A percentile compares a stretch with the other conserved stretches of the same genome.
phyloP scores from a whole-genome alignment of 2,329 filamentous ascomycete species.

The Juglanconis sp. region DNA sequence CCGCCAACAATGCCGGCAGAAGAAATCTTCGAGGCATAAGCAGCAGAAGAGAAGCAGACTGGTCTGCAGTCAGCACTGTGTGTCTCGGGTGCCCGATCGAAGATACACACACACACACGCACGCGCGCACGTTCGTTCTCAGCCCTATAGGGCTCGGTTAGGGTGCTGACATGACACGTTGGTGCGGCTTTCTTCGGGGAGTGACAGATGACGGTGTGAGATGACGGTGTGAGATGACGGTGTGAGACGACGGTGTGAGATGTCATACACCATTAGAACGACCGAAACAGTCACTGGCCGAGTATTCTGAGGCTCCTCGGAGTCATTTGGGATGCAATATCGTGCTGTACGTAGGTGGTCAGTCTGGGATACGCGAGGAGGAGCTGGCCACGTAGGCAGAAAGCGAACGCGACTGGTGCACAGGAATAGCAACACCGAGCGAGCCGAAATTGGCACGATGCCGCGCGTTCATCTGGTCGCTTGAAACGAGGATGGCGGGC shows the following conservation, averaged over 20 bases:
- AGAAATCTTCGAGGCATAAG: too few relatives aligned
- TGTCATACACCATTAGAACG: too few relatives aligned
- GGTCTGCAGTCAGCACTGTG: background rate
- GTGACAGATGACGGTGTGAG: background rate
- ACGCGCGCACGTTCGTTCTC: background rate
- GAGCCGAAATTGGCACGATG: background rate
- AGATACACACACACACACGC: background rate
- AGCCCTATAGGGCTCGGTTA: slow-evolving; percentile 7
- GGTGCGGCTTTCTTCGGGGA: background rate
- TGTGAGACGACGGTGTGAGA: too few relatives aligned
- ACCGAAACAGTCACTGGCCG: too few relatives aligned
- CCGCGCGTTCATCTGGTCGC: background rate
- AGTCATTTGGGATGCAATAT: too few relatives aligned
- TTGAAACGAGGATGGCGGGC: background rate
- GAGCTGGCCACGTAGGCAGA: background rate
- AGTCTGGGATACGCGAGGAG: background rate
- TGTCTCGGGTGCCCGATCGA: background rate
- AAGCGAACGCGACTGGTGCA: background rate
- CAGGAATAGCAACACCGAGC: background rate
- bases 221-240: background rate
- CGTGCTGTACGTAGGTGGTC: too few relatives aligned
- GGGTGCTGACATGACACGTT: background rate
- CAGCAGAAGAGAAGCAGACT: background rate
- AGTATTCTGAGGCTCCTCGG: too few relatives aligned
- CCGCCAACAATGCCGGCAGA: too few relatives aligned